Evolutionary conservation across 768 basidiomycete genomes (phyloP).

Genomic region (Amanita rimosa): DNA sequence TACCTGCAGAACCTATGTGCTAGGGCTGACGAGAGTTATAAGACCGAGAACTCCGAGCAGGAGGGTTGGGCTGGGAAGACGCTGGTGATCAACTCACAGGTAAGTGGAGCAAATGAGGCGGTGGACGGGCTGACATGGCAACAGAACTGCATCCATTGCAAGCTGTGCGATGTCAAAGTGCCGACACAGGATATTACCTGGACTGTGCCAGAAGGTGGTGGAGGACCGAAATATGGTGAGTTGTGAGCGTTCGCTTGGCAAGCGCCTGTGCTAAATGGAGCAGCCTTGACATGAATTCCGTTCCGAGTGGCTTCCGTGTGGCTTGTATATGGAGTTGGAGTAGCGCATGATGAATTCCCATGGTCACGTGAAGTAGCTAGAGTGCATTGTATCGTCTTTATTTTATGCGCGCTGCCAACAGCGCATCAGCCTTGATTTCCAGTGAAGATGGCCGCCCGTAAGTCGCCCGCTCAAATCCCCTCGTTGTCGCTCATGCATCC

Average conservation of each 20-base stretch:
- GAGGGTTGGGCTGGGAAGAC: constrained; percentile 69
- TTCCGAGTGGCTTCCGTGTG: too few species aligned
- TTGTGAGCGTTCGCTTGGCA: constrained; percentile 1
- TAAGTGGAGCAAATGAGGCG: constrained; percentile 14
- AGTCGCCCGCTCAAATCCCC: neutral
- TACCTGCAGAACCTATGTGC: neutral
- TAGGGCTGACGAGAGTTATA: constrained; percentile 11
- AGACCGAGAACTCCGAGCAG: constrained; percentile 21
- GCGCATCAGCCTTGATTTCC: neutral
- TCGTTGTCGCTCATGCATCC: neutral
- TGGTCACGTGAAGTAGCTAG: neutral
- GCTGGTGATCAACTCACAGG: constrained; percentile 94
- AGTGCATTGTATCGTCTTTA: too few species aligned
- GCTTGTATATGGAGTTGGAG: too few species aligned
- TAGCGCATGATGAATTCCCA: too few species aligned
- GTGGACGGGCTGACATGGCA: constrained; percentile 9
- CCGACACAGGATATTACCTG: constrained; percentile 96
- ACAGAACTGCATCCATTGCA: constrained; percentile 90
- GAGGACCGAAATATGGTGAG: constrained; percentile 92
- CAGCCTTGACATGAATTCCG: neutral
- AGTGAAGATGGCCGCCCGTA: neutral
- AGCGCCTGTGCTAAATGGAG: neutral
- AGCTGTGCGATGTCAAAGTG: constrained; percentile 92
- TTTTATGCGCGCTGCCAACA: neutral
- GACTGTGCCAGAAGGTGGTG: constrained; percentile 94